A percentile compares a stretch with the other conserved stretches of the same genome.
Evolutionary conservation across 2,329 filamentous ascomycete genomes (phyloP).

Genomic region (Exophiala viscosa): DNA sequence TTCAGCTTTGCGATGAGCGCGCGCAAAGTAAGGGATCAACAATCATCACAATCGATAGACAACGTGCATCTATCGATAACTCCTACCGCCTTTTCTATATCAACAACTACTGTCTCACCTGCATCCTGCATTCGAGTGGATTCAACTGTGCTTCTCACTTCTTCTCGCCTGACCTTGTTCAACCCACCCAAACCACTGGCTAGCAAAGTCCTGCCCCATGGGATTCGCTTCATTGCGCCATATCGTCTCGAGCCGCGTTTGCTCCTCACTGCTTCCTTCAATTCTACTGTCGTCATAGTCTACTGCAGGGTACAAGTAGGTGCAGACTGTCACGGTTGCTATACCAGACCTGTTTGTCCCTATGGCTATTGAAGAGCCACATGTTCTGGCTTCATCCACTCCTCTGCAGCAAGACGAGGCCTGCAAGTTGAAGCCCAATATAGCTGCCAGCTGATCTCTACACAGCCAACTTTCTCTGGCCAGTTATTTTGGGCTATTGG

Average conservation of each 20-base stretch:
- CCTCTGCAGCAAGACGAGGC: neutral
- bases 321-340: too few relatives aligned
- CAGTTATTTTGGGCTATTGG: neutral
- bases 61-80: neutral
- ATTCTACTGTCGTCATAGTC: too few relatives aligned
- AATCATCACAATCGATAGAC: neutral
- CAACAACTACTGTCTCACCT: constrained; percentile 13
- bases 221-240: too few relatives aligned
- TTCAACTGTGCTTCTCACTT: neutral
- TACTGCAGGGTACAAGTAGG: too few relatives aligned
- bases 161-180: constrained; percentile 1
- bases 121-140: constrained; percentile 13
- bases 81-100: neutral
- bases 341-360: too few relatives aligned
- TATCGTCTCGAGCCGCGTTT: neutral
- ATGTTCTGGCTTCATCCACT: constrained; percentile 1
- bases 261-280: neutral
- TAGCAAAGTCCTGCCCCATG: too few relatives aligned
- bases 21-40: neutral
- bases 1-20: neutral
- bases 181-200: neutral
- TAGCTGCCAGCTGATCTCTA: too few relatives aligned
- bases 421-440: too few relatives aligned
- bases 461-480: neutral
- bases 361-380: constrained; percentile 11